phyloP scores from a whole-genome alignment of 2,329 filamentous ascomycete species.

The Aspergillus viridinutans region DNA sequence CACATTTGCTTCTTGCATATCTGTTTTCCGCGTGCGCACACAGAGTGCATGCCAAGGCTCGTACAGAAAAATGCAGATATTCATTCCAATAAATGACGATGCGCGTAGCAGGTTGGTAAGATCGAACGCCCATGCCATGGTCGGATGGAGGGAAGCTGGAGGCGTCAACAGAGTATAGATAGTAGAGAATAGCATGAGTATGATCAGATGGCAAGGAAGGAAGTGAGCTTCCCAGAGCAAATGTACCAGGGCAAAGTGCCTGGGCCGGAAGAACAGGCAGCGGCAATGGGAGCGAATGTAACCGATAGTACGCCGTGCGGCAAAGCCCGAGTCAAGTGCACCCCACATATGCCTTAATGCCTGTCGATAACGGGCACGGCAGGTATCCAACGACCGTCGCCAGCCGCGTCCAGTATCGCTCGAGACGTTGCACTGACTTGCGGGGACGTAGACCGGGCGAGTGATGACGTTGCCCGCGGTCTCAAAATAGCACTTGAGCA shows the following conservation, averaged over 20 bases:
- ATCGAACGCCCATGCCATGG: constrained; percentile 56
- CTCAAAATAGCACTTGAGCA: constrained; percentile 72
- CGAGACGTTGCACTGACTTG: constrained; percentile 41
- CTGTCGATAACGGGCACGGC: constrained; percentile 66
- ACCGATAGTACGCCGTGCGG: constrained; percentile 51
- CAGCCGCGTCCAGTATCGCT: constrained; percentile 30
- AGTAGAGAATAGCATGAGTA: constrained; percentile 60
- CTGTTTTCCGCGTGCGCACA: constrained; percentile 56
- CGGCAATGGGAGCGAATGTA: constrained; percentile 5
- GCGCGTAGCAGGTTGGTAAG: constrained; percentile 59
- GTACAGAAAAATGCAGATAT: constrained; percentile 62
- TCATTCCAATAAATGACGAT: constrained; percentile 59
- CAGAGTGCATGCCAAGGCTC: constrained; percentile 63
- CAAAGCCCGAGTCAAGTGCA: constrained; percentile 64
- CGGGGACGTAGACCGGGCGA: constrained; percentile 61
- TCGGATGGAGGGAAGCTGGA: constrained; percentile 49
- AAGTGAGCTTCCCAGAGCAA: constrained; percentile 73
- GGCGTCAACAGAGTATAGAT: constrained; percentile 55
- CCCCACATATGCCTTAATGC: constrained; percentile 74
- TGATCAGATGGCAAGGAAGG: constrained; percentile 63
- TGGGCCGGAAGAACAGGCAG: constrained; percentile 19
- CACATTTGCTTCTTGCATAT: constrained; percentile 63
- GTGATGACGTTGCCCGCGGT: constrained; percentile 65
- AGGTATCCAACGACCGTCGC: constrained; percentile 45
- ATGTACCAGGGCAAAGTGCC: constrained; percentile 57